phyloP scores from a whole-genome alignment of 768 basidiomycete genomes.

The Tulasnella sp. region DNA sequence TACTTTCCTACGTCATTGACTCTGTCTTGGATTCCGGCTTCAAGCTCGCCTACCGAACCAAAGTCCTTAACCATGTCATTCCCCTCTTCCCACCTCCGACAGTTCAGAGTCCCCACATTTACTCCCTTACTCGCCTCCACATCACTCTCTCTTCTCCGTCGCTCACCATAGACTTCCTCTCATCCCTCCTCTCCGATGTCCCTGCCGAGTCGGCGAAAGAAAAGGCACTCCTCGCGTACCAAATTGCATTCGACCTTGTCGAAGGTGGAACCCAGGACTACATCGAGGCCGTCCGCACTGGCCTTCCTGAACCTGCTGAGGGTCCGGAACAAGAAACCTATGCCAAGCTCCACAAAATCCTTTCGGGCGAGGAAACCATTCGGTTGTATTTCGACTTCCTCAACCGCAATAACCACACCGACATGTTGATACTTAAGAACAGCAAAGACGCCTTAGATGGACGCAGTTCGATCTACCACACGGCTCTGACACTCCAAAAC shows the following conservation, averaged over 20 bases:
- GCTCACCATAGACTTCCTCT: conserved; percentile 68
- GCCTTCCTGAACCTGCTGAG: conserved; percentile 59
- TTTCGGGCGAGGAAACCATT: conserved; percentile 87
- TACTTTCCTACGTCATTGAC: conserved; percentile 89
- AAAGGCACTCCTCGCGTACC: conserved; percentile 77
- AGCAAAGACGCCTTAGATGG: conserved; percentile 94
- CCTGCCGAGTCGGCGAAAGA: conserved; percentile 30
- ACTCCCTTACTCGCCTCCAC: conserved; percentile 80
- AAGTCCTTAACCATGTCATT: conserved; percentile 57
- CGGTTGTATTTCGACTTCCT: conserved; percentile 94
- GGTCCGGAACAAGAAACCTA: conserved; percentile 45
- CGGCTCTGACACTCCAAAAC: conserved; percentile 92
- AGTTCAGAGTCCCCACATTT: conserved; percentile 67
- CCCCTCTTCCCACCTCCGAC: conserved; percentile 80
- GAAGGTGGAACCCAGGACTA: conserved; percentile 95
- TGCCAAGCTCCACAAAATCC: conserved; percentile 73
- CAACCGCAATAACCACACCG: conserved; percentile 88
- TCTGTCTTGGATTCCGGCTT: conserved; percentile 87
- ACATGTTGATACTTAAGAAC: conserved; percentile 84
- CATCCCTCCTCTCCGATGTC: conserved; percentile 59
- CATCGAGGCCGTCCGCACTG: conserved; percentile 66
- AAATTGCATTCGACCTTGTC: conserved; percentile 91
- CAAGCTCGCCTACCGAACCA: conserved; percentile 76
- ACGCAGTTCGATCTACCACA: conserved; percentile 95
- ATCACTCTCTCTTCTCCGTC: conserved; percentile 82